Evolutionary conservation across 1,284 basidiomycete genomes (phyloP), one percentile per base, ranked within the genome.

Genomic region (Marasmius sp.): DNA sequence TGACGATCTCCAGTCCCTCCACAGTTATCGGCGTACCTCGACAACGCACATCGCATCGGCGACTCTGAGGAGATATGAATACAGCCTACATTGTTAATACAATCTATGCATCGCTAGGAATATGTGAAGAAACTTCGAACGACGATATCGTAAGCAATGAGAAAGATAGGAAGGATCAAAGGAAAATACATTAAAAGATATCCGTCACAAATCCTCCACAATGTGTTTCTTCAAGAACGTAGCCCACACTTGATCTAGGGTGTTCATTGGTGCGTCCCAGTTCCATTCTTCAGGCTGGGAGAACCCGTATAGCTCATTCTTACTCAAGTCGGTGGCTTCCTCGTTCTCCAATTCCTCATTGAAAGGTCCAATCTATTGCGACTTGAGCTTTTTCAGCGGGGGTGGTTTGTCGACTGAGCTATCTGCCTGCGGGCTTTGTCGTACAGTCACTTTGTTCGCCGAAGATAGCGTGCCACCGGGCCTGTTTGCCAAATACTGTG

Each of bases 201-300:
- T 65, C 67, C 67, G 69, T 64, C 65, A 64, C 61, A 66, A 67
- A 22, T 65, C 65, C 70, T 53, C 11, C 36, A n/a, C n/a, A n/a
- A n/a, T n/a, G n/a, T n/a, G n/a, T n/a, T n/a, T n/a, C n/a, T n/a
- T n/a, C n/a, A n/a, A n/a, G 71, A 79, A 86, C 66, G 91, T 85
- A 39, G 87, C 87, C 90, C 90, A 92, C 27, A 87, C 80, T 70
- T 84, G 86, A 6, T 92, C 91, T 62, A 80, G 70, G 38, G 82
- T 73, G 60, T 80, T 74, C 87, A 91, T 89, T 34, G 79, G 69
- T 64, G 81, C 80, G 61, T 91, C 89, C 85, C 86, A 92, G 75
- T 89, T 92, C 86, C 86, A 92, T 58, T 81, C 80, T 58, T 77
- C 79, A 39, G 79, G 65, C 63, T 87, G n/a, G n/a, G n/a, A n/a